phyloP scores from a whole-genome alignment of 1,139 yeast genomes.

The Diutina mesorugosa region DNA sequence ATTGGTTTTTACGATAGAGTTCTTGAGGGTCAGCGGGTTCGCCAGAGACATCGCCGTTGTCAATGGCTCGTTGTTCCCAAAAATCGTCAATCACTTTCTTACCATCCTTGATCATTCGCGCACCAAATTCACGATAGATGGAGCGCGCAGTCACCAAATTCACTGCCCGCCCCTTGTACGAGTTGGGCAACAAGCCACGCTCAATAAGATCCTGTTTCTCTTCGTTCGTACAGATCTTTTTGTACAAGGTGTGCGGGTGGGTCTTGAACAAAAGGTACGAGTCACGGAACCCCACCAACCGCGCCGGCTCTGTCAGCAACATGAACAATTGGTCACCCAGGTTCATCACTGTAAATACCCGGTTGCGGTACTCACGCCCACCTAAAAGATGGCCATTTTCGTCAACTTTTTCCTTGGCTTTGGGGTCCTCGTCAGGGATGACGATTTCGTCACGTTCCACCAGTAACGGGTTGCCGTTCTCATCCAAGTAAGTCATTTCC shows the following conservation, averaged over 20 bases:
- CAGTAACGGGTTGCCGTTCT: slow-evolving; percentile 37
- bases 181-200: slow-evolving; percentile 73
- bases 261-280: slow-evolving; percentile 84
- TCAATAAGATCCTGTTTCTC: slow-evolving; percentile 78
- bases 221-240: slow-evolving; percentile 60
- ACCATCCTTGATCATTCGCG: slow-evolving; percentile 71
- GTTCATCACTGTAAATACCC: slow-evolving; percentile 67
- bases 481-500: slow-evolving; percentile 29
- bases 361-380: slow-evolving; percentile 68
- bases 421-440: slow-evolving; percentile 61
- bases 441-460: slow-evolving; percentile 71
- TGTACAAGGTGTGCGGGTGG: slow-evolving; percentile 53
- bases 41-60: slow-evolving; percentile 65
- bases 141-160: slow-evolving; percentile 77
- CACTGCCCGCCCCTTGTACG: slow-evolving; percentile 83
- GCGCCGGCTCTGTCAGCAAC: slow-evolving; percentile 93
- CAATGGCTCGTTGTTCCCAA: slow-evolving; percentile 64
- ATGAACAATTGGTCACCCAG: slow-evolving; percentile 67
- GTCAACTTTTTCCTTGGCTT: slow-evolving; percentile 68
- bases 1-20: slow-evolving; percentile 1
- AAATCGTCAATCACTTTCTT: slow-evolving; percentile 78
- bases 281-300: slow-evolving; percentile 89
- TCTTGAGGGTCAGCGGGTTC: slow-evolving; percentile 59
- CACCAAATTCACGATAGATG: slow-evolving; percentile 86
- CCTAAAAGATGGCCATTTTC: slow-evolving; percentile 56